phyloP scores from a whole-genome alignment of 441 rosid genomes.

The Biscutella laevigata region DNA sequence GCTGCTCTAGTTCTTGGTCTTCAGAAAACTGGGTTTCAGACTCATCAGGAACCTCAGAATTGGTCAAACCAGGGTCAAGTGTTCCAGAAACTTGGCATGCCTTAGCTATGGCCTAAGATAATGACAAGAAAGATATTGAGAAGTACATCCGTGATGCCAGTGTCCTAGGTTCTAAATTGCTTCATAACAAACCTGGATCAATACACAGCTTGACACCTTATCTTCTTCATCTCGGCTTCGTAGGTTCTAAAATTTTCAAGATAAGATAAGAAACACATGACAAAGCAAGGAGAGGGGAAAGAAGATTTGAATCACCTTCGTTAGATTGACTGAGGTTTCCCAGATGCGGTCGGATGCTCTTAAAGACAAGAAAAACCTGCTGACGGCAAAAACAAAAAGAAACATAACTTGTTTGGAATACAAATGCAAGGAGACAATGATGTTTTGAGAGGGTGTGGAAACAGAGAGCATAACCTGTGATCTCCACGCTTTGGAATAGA shows the following conservation, averaged over 20 bases:
- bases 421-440: neutral
- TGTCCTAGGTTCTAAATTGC: neutral
- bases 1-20: conserved; percentile 71
- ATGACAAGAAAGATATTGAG: neutral
- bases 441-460: neutral
- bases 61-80: conserved; percentile 43
- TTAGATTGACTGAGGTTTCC: conserved; percentile 56
- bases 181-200: conserved; percentile 52
- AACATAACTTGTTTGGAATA: neutral
- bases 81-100: conserved; percentile 59
- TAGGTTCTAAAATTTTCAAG: conserved; percentile 36
- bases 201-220: conserved; percentile 55
- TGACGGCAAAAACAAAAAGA: neutral
- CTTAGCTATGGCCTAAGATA: conserved; percentile 67
- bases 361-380: conserved; percentile 64
- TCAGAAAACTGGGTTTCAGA: conserved; percentile 47
- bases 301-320: conserved; percentile 42
- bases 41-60: conserved; percentile 48
- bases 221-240: conserved; percentile 80
- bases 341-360: conserved; percentile 56
- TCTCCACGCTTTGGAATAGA: conserved; percentile 64
- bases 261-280: neutral
- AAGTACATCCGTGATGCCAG: neutral
- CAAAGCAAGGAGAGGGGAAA: neutral
- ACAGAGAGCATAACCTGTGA: conserved; percentile 39